Base-by-base conservation (phyloP, 352 stramenopile genomes). In the Pythium coloratum region DNA sequence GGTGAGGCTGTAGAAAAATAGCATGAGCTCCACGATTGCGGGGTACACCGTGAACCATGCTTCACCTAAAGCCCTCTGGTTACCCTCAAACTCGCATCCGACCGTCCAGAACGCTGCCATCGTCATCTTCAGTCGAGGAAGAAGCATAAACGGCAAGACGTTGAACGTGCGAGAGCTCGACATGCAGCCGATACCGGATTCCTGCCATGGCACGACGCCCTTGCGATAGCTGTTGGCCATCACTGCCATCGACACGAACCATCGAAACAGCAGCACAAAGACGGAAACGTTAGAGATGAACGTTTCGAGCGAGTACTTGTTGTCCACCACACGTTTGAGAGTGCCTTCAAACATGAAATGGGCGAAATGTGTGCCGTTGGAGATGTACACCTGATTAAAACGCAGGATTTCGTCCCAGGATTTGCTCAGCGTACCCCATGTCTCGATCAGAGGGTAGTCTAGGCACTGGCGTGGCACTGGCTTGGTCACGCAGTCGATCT, bases 21-120 rank as follows among this genome's bases (percentile, higher is more conserved):
- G 46, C 24, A 70, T 53, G 18, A 74, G 55, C 46, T 78, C 72
- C 20, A 55, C 65, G 5, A 77, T 76, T 0, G 56, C 66, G 16
- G 71, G 69, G 32, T 81, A 82, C 5, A 82, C 65, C 0, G 55
- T 67, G 49, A 78, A 81, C 77, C 76, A 86, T 0, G 75, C 47
- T 14, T 80, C 71, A 0, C 68, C 24, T 7, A 83, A 20, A 0
- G 65, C 70, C 7, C 18, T 14, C 57, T 83, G 69, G 14, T 78
- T 58, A 2, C 76, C 76, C 66, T 84, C 67, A 46, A 82, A 81
- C 13, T 63, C 30, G 38, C 67, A 78, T 14, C 72, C 76, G 5
- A 75, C 59, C 1, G 74, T 55, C 32, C 64, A 77, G 14, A 77
- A 76, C 1, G 62, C 64, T 9, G 66, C 60, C 10, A 80, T 20